Base-by-base conservation (phyloP, 1,284 basidiomycete species). In the Pseudozyma sp. region DNA sequence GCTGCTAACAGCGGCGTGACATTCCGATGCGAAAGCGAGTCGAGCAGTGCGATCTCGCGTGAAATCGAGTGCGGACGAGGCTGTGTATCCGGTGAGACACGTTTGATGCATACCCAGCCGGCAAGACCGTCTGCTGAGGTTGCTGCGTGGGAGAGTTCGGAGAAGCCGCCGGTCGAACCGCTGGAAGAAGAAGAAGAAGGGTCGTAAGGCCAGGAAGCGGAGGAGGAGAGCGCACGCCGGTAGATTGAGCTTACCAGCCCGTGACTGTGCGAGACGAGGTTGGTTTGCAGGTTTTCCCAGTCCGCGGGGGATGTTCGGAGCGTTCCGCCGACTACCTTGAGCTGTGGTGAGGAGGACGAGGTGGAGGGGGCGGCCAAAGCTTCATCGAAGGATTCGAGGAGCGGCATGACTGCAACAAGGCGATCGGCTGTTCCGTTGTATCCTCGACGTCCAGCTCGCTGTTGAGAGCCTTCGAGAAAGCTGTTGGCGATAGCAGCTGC, bases 61-160 rank as follows among this genome's bases (percentile, higher is more conserved):
- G 62, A 43, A 9, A 80, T 45, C 4, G 61, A 56, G 42, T 81
- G 80, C 7, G 80, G 80, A n/a, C 61, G 52, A 16, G 68, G 73
- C 40, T 79, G 71, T 10, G 70, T 72, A 35, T 81, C 78, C 19
- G 71, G 35, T 11, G 53, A 30, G 4, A 79, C 77, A 3, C 79
- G 55, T 39, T 81, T 81, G 52, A 81, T 42, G 52, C 80, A 81
- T 2, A 73, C 5, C 66, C 57, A 73, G 3, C 58, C 63, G 0
- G 55, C 34, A 0, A 70, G 16, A 7, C 60, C 66, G n/a, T 57
- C 60, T 0, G 55, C 54, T 0, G n/a, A 19, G 1, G 42, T 35
- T 2, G 13, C 51, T 40, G 44, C 53, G 3, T 33, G 16, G 8
- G 31, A n/a, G 10, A 53, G 40, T 2, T 31, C 1, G 0, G 16